Percentiles rank a stretch among this genome's conserved stretches.
phyloP scores from a whole-genome alignment of 163 green algal species.

The Scenedesmus sp. region DNA sequence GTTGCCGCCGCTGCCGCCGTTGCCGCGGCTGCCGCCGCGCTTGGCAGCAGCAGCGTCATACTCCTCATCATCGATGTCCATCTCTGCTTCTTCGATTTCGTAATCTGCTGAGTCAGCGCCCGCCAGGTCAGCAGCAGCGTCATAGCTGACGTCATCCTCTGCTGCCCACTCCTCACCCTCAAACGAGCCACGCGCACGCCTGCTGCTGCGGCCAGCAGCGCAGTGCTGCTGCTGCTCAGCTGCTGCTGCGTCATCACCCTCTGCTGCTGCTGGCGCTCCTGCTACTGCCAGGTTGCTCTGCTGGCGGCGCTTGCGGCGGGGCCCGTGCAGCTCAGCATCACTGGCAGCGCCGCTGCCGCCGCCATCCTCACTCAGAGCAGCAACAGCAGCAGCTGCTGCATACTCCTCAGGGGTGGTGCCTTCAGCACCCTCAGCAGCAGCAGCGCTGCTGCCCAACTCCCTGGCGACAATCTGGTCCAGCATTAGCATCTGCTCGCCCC shows the following conservation, averaged over 20 bases:
- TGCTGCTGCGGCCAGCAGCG: background rate
- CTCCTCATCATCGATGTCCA: slow-evolving; percentile 4
- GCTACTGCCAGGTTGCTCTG: background rate
- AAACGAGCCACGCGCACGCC: slow-evolving; percentile 1
- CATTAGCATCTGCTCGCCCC: slow-evolving; percentile 35
- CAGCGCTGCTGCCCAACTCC: background rate
- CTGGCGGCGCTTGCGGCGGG: slow-evolving; percentile 21
- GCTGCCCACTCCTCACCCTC: background rate
- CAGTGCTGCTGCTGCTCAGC: slow-evolving; percentile 2
- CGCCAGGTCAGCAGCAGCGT: slow-evolving; percentile 23
- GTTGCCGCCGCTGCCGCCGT: slow-evolving; percentile 12
- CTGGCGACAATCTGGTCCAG: slow-evolving; percentile 25
- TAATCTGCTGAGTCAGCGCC: slow-evolving; percentile 21
- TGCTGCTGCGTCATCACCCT: slow-evolving; percentile 2
- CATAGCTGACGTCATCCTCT: slow-evolving; percentile 26
- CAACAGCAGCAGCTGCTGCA: background rate
- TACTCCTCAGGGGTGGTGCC: background rate
- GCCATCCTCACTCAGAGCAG: background rate
- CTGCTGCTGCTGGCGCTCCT: background rate
- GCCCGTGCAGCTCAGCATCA: background rate
- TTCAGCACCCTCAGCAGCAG: background rate
- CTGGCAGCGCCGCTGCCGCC: background rate
- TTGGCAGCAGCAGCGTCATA: background rate
- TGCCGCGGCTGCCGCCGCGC: background rate
- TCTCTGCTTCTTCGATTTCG: slow-evolving; percentile 7